Percentiles rank a stretch among this genome's conserved stretches.
These are phyloP conservation scores for Kodamaea alishanica DNA, from an alignment of 1,139 yeast species.

Conservation along the genomic window DNA sequence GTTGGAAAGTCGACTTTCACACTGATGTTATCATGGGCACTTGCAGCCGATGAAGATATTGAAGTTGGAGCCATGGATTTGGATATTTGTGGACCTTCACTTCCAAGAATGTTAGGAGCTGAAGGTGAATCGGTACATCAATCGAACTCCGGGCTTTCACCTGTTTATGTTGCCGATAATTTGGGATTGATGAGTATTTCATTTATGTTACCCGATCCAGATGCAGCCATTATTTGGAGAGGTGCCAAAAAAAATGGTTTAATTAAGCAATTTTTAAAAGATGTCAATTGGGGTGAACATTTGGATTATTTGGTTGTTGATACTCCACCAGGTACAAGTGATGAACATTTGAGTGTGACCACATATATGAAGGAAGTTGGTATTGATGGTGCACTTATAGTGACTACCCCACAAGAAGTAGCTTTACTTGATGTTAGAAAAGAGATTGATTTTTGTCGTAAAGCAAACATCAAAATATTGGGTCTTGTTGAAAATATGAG, in stretches of 20 bases:
- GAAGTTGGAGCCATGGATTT: constrained; percentile 97
- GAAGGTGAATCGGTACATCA: constrained; percentile 83
- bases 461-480: constrained; percentile 78
- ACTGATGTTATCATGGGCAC: constrained; percentile 92
- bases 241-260: constrained; percentile 93
- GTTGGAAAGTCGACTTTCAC: constrained; percentile 97
- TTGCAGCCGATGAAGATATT: constrained; percentile 80
- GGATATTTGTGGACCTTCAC: constrained; percentile 96
- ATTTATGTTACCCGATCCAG: constrained; percentile 90
- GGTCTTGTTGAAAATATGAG: constrained; percentile 98
- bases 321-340: constrained; percentile 98
- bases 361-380: constrained; percentile 86
- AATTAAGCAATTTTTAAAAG: constrained; percentile 89
- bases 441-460: constrained; percentile 90
- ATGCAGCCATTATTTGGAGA: constrained; percentile 95
- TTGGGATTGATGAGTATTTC: constrained; percentile 94
- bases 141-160: constrained; percentile 93
- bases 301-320: constrained; percentile 88
- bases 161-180: constrained; percentile 93
- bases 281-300: constrained; percentile 89
- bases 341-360: constrained; percentile 90
- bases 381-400: constrained; percentile 91
- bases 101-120: constrained; percentile 93
- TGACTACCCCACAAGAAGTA: constrained; percentile 97
- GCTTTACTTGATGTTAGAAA: constrained; percentile 92